These are phyloP conservation scores for Ustulina deusta DNA, from an alignment of 2,329 filamentous ascomycete species.

Conservation along the genomic window DNA sequence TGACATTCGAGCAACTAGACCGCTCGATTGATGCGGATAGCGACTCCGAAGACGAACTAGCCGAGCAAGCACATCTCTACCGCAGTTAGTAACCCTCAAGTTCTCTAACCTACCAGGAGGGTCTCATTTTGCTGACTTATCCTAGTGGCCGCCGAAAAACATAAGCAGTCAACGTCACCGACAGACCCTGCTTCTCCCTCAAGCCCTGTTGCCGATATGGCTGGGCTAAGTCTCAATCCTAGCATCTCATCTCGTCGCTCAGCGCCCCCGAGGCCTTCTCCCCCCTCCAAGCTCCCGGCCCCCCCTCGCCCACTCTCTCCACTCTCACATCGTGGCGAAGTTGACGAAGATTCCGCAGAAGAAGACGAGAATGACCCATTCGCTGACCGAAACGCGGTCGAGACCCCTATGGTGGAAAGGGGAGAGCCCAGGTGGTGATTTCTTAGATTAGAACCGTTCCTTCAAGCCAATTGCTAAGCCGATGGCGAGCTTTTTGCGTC, in stretches of 20 bases:
- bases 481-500: not conserved
- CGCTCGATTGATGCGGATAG: constrained; percentile 82
- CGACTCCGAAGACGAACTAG: constrained; percentile 75
- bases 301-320: constrained; percentile 60
- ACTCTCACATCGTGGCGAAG: constrained; percentile 66
- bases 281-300: constrained; percentile 63
- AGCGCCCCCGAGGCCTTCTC: constrained; percentile 62
- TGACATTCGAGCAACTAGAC: constrained; percentile 95
- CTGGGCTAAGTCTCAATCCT: constrained; percentile 57
- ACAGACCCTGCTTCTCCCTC: constrained; percentile 49
- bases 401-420: constrained; percentile 55
- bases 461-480: not conserved
- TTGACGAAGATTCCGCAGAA: constrained; percentile 67
- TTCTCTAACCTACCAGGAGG: not conserved
- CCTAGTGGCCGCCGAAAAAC: constrained; percentile 66
- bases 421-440: constrained; percentile 52
- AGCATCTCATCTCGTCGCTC: constrained; percentile 55
- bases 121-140: constrained; percentile 45
- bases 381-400: constrained; percentile 80
- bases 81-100: constrained; percentile 60
- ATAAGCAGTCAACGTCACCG: constrained; percentile 61
- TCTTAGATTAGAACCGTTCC: not conserved
- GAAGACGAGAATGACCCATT: constrained; percentile 91
- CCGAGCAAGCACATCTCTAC: constrained; percentile 75
- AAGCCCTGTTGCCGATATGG: constrained; percentile 57